Conservation (phyloP, 805 yeast genomes). For the Allodekkera sacchari region DNA sequence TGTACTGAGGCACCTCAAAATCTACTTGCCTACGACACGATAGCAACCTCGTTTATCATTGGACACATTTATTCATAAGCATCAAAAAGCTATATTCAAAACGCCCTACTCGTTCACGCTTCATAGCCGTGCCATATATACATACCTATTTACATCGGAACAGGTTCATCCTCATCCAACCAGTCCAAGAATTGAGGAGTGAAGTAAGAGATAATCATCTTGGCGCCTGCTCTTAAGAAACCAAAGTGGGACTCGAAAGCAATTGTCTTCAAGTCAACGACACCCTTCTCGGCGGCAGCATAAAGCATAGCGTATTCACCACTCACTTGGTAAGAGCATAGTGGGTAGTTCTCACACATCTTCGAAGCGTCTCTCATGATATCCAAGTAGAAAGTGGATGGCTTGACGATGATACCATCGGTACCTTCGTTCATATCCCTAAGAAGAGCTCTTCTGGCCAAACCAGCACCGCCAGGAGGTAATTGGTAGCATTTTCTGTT, state of each 20-base stretch:
- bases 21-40: not conserved
- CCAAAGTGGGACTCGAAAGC: slow-evolving; percentile 88
- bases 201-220: slow-evolving; percentile 82
- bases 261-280: slow-evolving; percentile 72
- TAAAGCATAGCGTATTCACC: slow-evolving; percentile 98
- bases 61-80: no score
- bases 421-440: slow-evolving; percentile 91
- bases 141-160: slow-evolving; percentile 11
- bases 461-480: slow-evolving; percentile 87
- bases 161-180: slow-evolving; percentile 40
- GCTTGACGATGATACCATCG: slow-evolving; percentile 92
- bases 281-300: slow-evolving; percentile 95
- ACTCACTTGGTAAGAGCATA: slow-evolving; percentile 92
- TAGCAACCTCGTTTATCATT: not conserved
- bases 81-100: no score
- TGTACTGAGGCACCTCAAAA: not conserved
- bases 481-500: slow-evolving; percentile 90
- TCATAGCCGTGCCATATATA: not conserved
- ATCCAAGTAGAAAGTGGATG: slow-evolving; percentile 91
- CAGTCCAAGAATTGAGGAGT: slow-evolving; percentile 95
- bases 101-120: not conserved
- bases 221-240: slow-evolving; percentile 91
- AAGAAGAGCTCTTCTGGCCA: slow-evolving; percentile 82
- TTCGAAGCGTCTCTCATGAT: slow-evolving; percentile 81
- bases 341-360: slow-evolving; percentile 75